Conservation (phyloP, 345 rosid genomes). For the Streptanthus diversifolius region DNA sequence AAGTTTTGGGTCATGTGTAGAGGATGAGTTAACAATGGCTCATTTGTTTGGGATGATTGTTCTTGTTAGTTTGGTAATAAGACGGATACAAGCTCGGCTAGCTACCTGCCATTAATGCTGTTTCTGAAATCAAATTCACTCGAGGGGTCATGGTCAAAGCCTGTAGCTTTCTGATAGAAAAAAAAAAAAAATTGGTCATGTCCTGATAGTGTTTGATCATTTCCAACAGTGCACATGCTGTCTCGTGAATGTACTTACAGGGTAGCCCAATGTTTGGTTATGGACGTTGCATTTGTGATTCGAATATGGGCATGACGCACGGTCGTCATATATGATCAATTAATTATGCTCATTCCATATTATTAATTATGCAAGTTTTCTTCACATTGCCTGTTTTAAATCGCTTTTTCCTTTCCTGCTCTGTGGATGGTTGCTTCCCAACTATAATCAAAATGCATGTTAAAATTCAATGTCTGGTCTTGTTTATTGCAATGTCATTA, state of each 20-base stretch:
- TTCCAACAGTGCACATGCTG: not conserved
- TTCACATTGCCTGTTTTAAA: not conserved
- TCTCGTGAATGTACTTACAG: not conserved
- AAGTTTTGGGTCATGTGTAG: not conserved
- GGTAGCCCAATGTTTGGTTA: not conserved
- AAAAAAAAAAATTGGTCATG: not conserved
- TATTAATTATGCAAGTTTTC: not conserved
- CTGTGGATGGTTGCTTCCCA: conserved; percentile 1
- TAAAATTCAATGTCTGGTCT: not conserved
- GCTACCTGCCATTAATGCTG: not conserved
- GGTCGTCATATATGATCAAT: not conserved
- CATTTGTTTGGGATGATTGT: not conserved
- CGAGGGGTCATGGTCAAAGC: not conserved
- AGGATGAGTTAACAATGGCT: not conserved
- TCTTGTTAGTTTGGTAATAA: conserved; percentile 2
- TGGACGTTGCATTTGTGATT: not conserved
- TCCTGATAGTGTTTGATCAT: not conserved
- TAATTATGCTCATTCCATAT: not conserved
- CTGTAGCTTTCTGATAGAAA: not conserved
- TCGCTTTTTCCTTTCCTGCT: not conserved
- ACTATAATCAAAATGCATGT: not conserved
- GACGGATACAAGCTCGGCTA: not conserved
- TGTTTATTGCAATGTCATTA: not conserved
- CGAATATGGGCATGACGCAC: not conserved
- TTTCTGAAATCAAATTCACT: not conserved